These are phyloP conservation scores for Metschnikowia sp. DNA, from an alignment of 805 yeast species.

Conservation along the genomic window DNA sequence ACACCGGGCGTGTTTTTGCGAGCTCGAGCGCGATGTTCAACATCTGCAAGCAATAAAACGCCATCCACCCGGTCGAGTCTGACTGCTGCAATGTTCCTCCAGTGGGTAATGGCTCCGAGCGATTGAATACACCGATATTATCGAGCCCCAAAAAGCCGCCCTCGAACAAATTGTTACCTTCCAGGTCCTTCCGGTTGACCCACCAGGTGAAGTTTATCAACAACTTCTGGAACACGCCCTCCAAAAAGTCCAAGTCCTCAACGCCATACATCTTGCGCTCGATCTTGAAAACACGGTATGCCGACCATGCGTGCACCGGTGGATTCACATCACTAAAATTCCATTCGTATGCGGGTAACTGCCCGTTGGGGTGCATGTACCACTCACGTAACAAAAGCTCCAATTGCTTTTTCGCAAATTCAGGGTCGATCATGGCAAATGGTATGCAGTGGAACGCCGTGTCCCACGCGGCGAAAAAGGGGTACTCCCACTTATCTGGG, in stretches of 20 bases:
- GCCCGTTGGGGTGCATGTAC: conserved; percentile 99
- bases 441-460: conserved; percentile 94
- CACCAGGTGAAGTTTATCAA: conserved; percentile 93
- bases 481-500: conserved; percentile 96
- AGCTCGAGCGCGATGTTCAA: conserved; percentile 87
- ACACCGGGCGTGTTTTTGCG: conserved; percentile 79
- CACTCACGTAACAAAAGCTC: conserved; percentile 87
- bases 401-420: conserved; percentile 83
- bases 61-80: conserved; percentile 98
- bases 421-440: conserved; percentile 89
- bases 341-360: conserved; percentile 96
- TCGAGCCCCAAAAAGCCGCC: conserved; percentile 94
- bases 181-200: conserved; percentile 87
- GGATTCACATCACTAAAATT: conserved; percentile 94
- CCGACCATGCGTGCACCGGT: conserved; percentile 96
- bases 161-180: conserved; percentile 86
- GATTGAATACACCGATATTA: conserved; percentile 87
- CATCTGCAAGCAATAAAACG: conserved; percentile 86
- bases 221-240: conserved; percentile 88
- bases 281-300: conserved; percentile 80
- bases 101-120: conserved; percentile 90
- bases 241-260: conserved; percentile 79
- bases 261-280: conserved; percentile 82
- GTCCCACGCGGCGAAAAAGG: conserved; percentile 96
- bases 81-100: conserved; percentile 91